Evolutionary conservation across 2,329 filamentous ascomycete genomes (phyloP).

Genomic region (Phyllosticta capitalensis): DNA sequence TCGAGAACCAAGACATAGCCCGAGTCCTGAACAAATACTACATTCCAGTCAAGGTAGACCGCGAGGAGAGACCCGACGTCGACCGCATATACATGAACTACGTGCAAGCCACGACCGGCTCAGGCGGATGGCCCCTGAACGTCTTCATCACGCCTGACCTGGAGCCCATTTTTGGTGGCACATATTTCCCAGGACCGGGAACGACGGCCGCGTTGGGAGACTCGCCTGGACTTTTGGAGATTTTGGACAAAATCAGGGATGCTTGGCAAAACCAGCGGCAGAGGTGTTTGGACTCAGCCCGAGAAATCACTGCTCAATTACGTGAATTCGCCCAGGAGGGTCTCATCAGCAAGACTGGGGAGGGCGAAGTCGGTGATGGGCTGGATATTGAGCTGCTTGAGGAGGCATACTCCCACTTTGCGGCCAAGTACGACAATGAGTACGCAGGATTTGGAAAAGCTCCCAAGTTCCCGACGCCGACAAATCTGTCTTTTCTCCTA

Average conservation of each 20-base stretch:
- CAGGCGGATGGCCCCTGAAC: slow-evolving; percentile 89
- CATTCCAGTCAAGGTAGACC: slow-evolving; percentile 84
- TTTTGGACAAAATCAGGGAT: slow-evolving; percentile 65
- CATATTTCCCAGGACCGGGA: slow-evolving; percentile 84
- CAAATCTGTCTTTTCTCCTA: slow-evolving; percentile 75
- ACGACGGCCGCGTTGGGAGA: slow-evolving; percentile 40
- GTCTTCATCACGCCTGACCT: slow-evolving; percentile 92
- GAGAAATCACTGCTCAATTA: slow-evolving; percentile 70
- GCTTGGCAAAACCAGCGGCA: slow-evolving; percentile 77
- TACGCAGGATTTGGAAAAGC: slow-evolving; percentile 67
- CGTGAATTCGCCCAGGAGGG: slow-evolving; percentile 85
- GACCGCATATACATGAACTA: slow-evolving; percentile 99
- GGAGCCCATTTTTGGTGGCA: slow-evolving; percentile 90
- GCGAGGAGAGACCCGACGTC: slow-evolving; percentile 87
- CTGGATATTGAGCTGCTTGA: slow-evolving; percentile 86
- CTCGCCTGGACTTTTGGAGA: slow-evolving; percentile 70
- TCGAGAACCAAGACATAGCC: slow-evolving; percentile 73
- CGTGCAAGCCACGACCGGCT: slow-evolving; percentile 82
- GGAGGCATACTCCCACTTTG: slow-evolving; percentile 76
- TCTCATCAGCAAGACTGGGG: slow-evolving; percentile 42
- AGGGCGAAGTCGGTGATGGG: slow-evolving; percentile 47
- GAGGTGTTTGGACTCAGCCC: slow-evolving; percentile 73
- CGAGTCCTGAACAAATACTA: slow-evolving; percentile 76
- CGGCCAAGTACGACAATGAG: slow-evolving; percentile 65
- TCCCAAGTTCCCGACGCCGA: slow-evolving; percentile 84